Percentiles rank a stretch among this genome's conserved stretches.
Conservation (phyloP, 805 yeast genomes). For the Wickerhamomyces sydowiorum region DNA sequence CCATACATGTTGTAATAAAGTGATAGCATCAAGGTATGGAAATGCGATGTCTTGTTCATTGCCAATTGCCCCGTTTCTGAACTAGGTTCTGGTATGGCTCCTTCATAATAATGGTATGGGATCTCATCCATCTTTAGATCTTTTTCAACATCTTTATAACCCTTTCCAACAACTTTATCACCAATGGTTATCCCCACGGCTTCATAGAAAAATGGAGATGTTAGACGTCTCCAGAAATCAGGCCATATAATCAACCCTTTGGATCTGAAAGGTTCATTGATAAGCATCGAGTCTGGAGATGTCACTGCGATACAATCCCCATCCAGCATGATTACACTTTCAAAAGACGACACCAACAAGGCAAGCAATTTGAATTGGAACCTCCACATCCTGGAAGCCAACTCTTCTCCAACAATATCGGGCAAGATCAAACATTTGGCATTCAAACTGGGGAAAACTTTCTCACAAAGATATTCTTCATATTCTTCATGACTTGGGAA, state of each 20-base stretch:
- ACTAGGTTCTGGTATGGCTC: conserved; percentile 58
- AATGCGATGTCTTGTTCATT: conserved; percentile 51
- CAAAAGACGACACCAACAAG: conserved; percentile 64
- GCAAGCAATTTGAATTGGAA: conserved; percentile 68
- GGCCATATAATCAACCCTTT: conserved; percentile 64
- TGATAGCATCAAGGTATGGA: conserved; percentile 51
- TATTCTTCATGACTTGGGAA: conserved; percentile 61
- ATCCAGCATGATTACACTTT: conserved; percentile 65
- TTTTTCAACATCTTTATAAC: no score
- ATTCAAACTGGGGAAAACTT: conserved; percentile 49
- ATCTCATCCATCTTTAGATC: conserved; percentile 14
- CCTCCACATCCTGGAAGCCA: neutral
- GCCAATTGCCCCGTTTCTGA: conserved; percentile 65
- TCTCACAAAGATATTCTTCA: conserved; percentile 59
- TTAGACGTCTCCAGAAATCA: conserved; percentile 79
- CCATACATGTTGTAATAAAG: conserved; percentile 63
- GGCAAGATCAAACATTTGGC: conserved; percentile 65
- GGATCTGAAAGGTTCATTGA: conserved; percentile 42
- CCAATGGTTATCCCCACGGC: conserved; percentile 47
- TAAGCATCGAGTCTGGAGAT: no score
- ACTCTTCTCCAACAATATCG: conserved; percentile 41
- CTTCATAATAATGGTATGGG: conserved; percentile 51
- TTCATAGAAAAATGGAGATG: conserved; percentile 61
- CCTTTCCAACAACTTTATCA: no score
- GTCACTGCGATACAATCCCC: no score